phyloP scores from a whole-genome alignment of 225 moss, liverwort and hornwort species.

The Lunularia cruciata region DNA sequence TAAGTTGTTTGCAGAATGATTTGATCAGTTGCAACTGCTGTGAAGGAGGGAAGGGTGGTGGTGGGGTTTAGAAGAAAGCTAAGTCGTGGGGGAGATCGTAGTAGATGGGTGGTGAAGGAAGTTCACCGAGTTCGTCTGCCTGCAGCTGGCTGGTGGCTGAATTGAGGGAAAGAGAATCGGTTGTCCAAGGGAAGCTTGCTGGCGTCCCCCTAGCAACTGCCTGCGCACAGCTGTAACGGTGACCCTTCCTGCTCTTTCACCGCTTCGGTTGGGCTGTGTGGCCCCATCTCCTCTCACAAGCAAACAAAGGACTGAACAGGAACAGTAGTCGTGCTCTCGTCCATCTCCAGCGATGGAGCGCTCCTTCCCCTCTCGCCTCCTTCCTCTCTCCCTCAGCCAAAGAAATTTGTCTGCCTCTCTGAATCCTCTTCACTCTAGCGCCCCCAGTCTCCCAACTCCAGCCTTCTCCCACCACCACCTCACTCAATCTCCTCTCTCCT shows the following conservation, averaged over 20 bases:
- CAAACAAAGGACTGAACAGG: background rate
- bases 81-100: background rate
- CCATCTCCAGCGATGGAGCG: slow-evolving; percentile 20
- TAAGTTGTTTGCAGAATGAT: too few species aligned
- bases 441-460: too few species aligned
- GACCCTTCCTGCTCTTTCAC: slow-evolving; percentile 11
- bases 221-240: slow-evolving; percentile 23
- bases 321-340: slow-evolving; percentile 8
- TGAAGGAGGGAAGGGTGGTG: background rate
- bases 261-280: background rate
- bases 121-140: slow-evolving; percentile 6
- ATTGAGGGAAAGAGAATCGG: slow-evolving; percentile 7
- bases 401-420: background rate
- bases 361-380: background rate
- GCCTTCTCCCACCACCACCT: background rate
- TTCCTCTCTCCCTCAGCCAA: background rate
- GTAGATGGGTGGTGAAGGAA: background rate
- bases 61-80: background rate
- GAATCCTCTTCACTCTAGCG: slow-evolving; percentile 24
- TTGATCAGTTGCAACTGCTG: slow-evolving; percentile 7
- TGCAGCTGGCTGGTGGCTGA: slow-evolving; percentile 13
- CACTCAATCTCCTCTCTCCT: slow-evolving; percentile 5
- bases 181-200: background rate
- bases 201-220: slow-evolving; percentile 12
- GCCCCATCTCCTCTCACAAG: background rate